phyloP scores from a whole-genome alignment of 106 monocot species.

The Allium sativum region DNA sequence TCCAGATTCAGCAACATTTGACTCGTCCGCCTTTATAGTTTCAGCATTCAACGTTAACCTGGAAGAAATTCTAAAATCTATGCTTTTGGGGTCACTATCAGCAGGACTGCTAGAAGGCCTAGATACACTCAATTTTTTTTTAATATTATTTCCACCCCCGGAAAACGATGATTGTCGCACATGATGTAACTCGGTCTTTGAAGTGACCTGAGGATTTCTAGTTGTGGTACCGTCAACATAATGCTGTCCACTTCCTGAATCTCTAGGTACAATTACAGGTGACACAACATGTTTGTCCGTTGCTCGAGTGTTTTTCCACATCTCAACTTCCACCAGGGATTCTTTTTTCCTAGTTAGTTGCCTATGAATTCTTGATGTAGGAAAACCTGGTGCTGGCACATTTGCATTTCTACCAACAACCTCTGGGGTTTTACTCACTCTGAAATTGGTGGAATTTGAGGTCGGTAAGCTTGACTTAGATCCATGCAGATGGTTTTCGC shows the following conservation, averaged over 20 bases:
- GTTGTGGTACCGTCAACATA: constrained; percentile 13
- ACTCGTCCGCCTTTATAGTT: constrained; percentile 12
- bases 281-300: constrained; percentile 21
- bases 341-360: constrained; percentile 31
- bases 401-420: constrained; percentile 11
- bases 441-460: constrained; percentile 18
- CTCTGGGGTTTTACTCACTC: constrained; percentile 19
- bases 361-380: constrained; percentile 12
- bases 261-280: constrained; percentile 51
- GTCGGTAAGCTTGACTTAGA: constrained; percentile 23
- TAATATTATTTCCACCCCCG: constrained; percentile 11
- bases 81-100: constrained; percentile 5
- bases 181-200: constrained; percentile 8
- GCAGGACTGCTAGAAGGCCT: constrained; percentile 8
- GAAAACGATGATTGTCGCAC: constrained; percentile 12
- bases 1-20: constrained; percentile 6
- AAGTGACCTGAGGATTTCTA: no score
- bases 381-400: constrained; percentile 14
- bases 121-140: constrained; percentile 13
- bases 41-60: constrained; percentile 6
- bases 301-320: constrained; percentile 17
- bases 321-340: constrained; percentile 7
- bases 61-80: constrained; percentile 13
- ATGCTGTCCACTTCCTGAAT: constrained; percentile 10
- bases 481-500: constrained; percentile 11